Evolutionary conservation across 1,139 yeast species (phyloP).

Genomic region (Yamadazyma mexicana): DNA sequence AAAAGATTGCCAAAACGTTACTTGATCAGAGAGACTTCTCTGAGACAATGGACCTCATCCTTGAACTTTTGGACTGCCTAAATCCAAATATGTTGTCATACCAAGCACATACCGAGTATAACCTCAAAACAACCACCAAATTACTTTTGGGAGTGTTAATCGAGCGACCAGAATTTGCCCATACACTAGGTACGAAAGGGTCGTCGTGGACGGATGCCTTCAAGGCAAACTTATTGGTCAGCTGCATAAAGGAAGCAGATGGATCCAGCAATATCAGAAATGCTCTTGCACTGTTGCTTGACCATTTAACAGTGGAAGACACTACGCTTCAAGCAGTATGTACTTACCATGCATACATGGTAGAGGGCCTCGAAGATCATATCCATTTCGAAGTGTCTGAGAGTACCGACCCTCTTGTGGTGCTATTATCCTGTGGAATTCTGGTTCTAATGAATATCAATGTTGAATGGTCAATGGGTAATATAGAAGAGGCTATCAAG

Average conservation of each 20-base stretch:
- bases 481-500: slow-evolving; percentile 15
- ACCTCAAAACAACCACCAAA: not conserved
- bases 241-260: not conserved
- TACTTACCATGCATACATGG: slow-evolving; percentile 22
- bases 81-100: not conserved
- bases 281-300: not conserved
- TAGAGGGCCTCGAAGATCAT: slow-evolving; percentile 20
- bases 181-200: slow-evolving; percentile 7
- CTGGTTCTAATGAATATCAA: slow-evolving; percentile 20
- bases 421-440: slow-evolving; percentile 18
- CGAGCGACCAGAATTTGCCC: slow-evolving; percentile 1
- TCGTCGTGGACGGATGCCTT: slow-evolving; percentile 9
- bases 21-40: not conserved
- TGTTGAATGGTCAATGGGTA: slow-evolving; percentile 21
- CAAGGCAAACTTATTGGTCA: slow-evolving; percentile 6
- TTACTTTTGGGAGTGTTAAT: slow-evolving; percentile 1
- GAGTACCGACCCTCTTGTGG: not conserved
- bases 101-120: not conserved
- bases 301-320: not conserved
- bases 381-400: slow-evolving; percentile 10
- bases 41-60: not conserved
- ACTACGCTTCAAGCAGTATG: slow-evolving; percentile 5
- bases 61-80: slow-evolving; percentile 2
- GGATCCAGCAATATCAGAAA: not conserved
- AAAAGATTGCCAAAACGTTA: not conserved